phyloP scores from a whole-genome alignment of 2,329 filamentous ascomycete species.

The Microsporum audouinii region DNA sequence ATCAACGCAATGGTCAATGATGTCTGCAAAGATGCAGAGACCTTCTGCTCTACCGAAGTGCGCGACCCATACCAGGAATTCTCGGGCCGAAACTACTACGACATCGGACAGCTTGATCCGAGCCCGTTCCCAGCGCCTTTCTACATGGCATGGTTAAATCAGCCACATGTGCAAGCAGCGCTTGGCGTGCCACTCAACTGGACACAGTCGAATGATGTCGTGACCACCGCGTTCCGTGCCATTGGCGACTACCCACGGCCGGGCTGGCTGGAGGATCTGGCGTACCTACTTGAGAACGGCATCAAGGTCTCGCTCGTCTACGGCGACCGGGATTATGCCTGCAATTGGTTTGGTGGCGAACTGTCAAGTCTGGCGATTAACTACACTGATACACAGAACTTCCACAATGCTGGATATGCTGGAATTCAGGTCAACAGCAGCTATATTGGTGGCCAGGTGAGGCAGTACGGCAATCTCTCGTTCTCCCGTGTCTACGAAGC shows the following conservation, averaged over 20 bases:
- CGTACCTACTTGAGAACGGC: constrained; percentile 39
- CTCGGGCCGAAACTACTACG: constrained; percentile 1
- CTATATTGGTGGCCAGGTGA: constrained; percentile 37
- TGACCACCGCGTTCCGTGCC: constrained; percentile 22
- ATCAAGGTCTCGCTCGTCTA: constrained; percentile 43
- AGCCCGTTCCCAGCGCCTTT: not conserved
- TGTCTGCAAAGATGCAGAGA: constrained; percentile 31
- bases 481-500: constrained; percentile 40
- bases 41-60: constrained; percentile 24
- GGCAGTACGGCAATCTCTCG: constrained; percentile 40
- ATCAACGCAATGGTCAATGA: constrained; percentile 20
- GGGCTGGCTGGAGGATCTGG: constrained; percentile 22
- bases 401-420: constrained; percentile 42
- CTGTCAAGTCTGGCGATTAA: constrained; percentile 40
- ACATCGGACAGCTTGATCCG: not conserved
- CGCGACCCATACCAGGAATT: not conserved
- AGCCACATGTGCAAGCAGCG: constrained; percentile 40
- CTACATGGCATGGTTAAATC: constrained; percentile 11
- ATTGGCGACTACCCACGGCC: not conserved
- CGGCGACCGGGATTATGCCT: constrained; percentile 44
- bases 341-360: constrained; percentile 49
- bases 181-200: constrained; percentile 48
- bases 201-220: constrained; percentile 40
- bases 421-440: constrained; percentile 29
- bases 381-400: constrained; percentile 34